A percentile compares a stretch with the other conserved stretches of the same genome.
Conservation (phyloP, 768 basidiomycete genomes). For the Hortiboletus campestris region DNA sequence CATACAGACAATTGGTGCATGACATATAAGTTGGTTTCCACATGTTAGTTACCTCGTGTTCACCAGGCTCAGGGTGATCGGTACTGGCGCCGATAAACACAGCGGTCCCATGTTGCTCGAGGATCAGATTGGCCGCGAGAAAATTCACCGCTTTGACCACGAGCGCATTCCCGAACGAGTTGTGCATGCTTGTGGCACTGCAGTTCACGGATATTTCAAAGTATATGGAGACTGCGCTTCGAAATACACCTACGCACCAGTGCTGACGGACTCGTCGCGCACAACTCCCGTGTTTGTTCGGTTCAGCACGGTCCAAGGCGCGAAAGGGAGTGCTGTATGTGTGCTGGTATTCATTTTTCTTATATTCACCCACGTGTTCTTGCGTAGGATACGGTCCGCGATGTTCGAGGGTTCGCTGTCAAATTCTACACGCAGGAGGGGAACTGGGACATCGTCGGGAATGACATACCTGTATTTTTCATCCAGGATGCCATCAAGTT, state of each 20-base stretch:
- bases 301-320: conserved; percentile 84
- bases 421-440: conserved; percentile 85
- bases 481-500: conserved; percentile 84
- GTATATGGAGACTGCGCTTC: conserved; percentile 65
- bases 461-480: conserved; percentile 81
- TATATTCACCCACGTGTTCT: not conserved
- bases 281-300: conserved; percentile 78
- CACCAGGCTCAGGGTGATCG: conserved; percentile 51
- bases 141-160: conserved; percentile 79
- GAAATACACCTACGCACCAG: conserved; percentile 67
- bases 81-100: conserved; percentile 37
- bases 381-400: conserved; percentile 68
- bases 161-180: conserved; percentile 89
- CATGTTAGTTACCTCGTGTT: conserved; percentile 4
- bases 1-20: conserved; percentile 66
- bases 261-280: conserved; percentile 69
- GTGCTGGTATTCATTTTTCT: not conserved
- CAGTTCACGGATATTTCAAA: conserved; percentile 82
- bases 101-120: conserved; percentile 74
- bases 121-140: conserved; percentile 72
- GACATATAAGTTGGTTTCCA: not conserved
- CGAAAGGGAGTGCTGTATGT: conserved; percentile 76
- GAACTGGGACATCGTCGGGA: conserved; percentile 87
- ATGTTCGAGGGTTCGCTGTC: conserved; percentile 83
- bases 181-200: conserved; percentile 68